Conservation (phyloP, 2,329 filamentous ascomycete genomes). For the Diaporthe aspalathi region DNA sequence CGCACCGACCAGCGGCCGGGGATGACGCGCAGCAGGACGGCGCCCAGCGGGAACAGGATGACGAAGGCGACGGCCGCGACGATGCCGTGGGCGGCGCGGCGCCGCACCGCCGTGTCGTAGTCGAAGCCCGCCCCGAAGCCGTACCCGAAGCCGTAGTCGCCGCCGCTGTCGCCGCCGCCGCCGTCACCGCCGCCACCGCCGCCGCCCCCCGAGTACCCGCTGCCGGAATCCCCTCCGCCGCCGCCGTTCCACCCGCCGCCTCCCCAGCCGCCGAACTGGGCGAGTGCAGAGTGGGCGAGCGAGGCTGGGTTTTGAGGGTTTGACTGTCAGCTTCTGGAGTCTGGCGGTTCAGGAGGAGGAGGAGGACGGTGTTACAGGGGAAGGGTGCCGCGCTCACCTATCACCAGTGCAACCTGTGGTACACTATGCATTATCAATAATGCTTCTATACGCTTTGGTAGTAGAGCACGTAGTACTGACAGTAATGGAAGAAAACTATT, state of each 20-base stretch:
- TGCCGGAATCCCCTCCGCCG: not conserved
- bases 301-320: not conserved
- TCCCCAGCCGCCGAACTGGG: slow-evolving; percentile 30
- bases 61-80: slow-evolving; percentile 41
- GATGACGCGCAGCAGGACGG: slow-evolving; percentile 42
- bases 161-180: not conserved
- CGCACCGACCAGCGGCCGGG: slow-evolving; percentile 51
- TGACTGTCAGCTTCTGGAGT: not conserved
- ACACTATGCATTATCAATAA: not conserved
- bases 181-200: not conserved
- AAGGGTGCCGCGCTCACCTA: slow-evolving; percentile 5
- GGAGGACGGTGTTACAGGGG: not conserved
- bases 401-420: slow-evolving; percentile 2
- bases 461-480: not conserved
- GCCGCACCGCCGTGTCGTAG: not conserved
- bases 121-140: not conserved
- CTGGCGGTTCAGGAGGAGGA: too few species aligned
- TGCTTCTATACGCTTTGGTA: not conserved
- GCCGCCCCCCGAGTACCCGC: not conserved
- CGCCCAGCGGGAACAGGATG: slow-evolving; percentile 42
- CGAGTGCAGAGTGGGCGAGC: not conserved
- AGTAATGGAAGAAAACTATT: too few species aligned
- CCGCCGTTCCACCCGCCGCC: slow-evolving; percentile 16
- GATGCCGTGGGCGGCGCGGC: slow-evolving; percentile 39
- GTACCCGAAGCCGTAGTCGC: not conserved